Conservation (phyloP, 2,329 filamentous ascomycete genomes). For the Cyanodermella asteris region DNA sequence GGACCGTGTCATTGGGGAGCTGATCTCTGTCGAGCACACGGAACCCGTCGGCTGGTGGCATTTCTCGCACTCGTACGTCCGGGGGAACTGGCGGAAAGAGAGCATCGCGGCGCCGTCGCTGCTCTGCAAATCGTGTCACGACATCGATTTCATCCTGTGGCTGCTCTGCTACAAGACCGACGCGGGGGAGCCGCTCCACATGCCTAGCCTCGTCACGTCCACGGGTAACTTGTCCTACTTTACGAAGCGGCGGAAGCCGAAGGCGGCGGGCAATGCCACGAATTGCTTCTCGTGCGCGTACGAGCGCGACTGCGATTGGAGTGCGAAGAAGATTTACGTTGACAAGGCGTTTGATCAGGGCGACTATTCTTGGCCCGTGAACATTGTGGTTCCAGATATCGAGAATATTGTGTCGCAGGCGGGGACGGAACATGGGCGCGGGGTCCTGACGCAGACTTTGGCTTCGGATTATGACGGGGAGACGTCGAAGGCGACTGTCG, state of each 20-base stretch:
- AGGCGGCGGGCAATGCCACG: conserved; percentile 49
- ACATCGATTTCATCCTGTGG: conserved; percentile 82
- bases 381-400: conserved; percentile 79
- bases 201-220: conserved; percentile 56
- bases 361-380: conserved; percentile 59
- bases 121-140: conserved; percentile 88
- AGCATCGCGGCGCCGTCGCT: conserved; percentile 57
- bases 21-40: conserved; percentile 71
- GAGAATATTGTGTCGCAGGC: conserved; percentile 41
- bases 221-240: conserved; percentile 61
- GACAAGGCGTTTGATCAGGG: conserved; percentile 44
- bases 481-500: conserved; percentile 29
- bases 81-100: conserved; percentile 81
- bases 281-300: conserved; percentile 70
- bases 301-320: conserved; percentile 61
- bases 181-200: conserved; percentile 30
- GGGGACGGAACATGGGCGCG: conserved; percentile 27
- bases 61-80: conserved; percentile 74
- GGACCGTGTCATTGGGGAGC: conserved; percentile 57
- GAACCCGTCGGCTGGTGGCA: conserved; percentile 96
- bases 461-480: conserved; percentile 33
- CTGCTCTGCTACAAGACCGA: conserved; percentile 47
- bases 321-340: conserved; percentile 62
- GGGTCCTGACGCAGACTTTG: conserved; percentile 26
- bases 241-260: conserved; percentile 52